phyloP scores from a whole-genome alignment of 306 rosid genomes.

The Leucaena leucocephala region DNA sequence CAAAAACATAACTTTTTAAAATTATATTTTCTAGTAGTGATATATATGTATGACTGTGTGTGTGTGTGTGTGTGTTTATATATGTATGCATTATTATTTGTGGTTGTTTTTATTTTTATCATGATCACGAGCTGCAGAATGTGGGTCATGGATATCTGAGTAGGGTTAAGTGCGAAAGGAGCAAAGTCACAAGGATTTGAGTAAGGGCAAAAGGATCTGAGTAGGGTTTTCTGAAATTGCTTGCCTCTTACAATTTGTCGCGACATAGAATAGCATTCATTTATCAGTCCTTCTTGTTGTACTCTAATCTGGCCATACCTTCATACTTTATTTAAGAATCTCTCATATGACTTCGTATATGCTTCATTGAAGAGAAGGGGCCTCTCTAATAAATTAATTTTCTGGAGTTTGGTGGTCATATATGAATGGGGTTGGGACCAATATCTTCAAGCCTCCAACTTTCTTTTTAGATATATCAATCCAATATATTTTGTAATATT shows the following conservation, averaged over 20 bases:
- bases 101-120: background rate
- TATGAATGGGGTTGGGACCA: background rate
- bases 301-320: conserved; percentile 12
- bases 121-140: conserved; percentile 23
- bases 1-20: too few species aligned
- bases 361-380: background rate
- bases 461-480: too few species aligned
- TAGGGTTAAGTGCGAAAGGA: conserved; percentile 45
- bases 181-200: conserved; percentile 42
- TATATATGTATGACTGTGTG: too few species aligned
- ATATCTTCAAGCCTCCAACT: background rate
- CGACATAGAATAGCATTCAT: conserved; percentile 37
- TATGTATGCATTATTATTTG: background rate
- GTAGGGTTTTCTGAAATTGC: conserved; percentile 30
- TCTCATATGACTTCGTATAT: too few species aligned
- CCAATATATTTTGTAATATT: too few species aligned
- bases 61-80: too few species aligned
- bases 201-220: background rate
- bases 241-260: conserved; percentile 39
- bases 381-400: background rate
- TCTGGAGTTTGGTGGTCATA: background rate
- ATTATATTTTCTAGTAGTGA: too few species aligned
- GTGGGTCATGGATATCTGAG: conserved; percentile 49
- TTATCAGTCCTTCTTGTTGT: conserved; percentile 13
- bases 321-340: conserved; percentile 38